Percentiles rank a stretch among this genome's conserved stretches.
phyloP scores from a whole-genome alignment of 345 rosid genomes.

The Brassica nigra region DNA sequence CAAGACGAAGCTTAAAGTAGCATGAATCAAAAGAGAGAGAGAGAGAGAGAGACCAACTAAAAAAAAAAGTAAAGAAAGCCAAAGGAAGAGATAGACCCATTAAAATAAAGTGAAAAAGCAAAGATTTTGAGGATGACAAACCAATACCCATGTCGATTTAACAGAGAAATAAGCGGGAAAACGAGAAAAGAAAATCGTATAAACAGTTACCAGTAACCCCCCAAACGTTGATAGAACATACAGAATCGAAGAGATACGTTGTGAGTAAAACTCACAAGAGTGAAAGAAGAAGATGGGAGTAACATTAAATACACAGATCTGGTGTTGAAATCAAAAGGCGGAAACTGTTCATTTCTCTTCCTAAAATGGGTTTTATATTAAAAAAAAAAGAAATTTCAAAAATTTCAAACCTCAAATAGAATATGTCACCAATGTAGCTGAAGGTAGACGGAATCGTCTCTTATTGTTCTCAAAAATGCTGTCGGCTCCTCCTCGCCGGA shows the following conservation, averaged over 20 bases:
- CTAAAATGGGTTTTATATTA: background rate
- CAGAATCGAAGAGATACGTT: background rate
- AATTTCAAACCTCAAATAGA: background rate
- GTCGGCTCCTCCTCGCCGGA: slow-evolving; percentile 21
- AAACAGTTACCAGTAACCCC: background rate
- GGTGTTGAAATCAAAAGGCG: background rate
- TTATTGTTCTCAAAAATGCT: slow-evolving; percentile 6
- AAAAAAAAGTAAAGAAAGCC: slow-evolving; percentile 6
- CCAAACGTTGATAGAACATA: background rate
- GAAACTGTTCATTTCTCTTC: background rate
- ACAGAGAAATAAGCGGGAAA: slow-evolving; percentile 29
- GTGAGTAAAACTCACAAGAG: slow-evolving; percentile 10
- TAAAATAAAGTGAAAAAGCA: slow-evolving; percentile 23
- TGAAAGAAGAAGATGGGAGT: slow-evolving; percentile 7
- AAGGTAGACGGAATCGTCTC: slow-evolving; percentile 9
- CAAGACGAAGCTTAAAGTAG: slow-evolving; percentile 16
- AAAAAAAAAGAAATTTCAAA: background rate
- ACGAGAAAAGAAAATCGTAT: background rate
- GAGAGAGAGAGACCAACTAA: no score
- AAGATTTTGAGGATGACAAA: slow-evolving; percentile 28
- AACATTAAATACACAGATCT: background rate
- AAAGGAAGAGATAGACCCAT: slow-evolving; percentile 31
- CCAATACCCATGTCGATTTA: slow-evolving; percentile 29
- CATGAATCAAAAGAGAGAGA: slow-evolving; percentile 23
- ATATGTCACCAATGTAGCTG: background rate